phyloP scores from a whole-genome alignment of 1,284 basidiomycete genomes.

The Fomitopsis palustris region DNA sequence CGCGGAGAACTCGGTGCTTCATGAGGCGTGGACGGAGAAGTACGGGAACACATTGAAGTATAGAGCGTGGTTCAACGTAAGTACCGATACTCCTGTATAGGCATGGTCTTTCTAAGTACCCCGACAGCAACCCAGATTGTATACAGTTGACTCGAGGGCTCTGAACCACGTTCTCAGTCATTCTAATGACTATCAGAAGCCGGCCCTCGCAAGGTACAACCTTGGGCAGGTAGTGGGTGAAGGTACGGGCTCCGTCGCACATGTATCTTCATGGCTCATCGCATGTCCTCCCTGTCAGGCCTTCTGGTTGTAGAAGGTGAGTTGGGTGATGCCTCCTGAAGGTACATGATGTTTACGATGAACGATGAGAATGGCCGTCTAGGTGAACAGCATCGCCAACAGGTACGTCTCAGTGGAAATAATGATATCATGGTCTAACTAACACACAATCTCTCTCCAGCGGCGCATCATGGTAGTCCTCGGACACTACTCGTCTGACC shows the following conservation, averaged over 20 bases:
- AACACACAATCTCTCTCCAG: neutral
- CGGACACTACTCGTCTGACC: neutral
- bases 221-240: slow-evolving; percentile 39
- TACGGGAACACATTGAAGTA: slow-evolving; percentile 39
- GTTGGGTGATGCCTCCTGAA: neutral
- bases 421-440: neutral
- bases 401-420: slow-evolving; percentile 4
- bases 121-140: slow-evolving; percentile 35
- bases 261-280: neutral
- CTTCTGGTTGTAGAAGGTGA: neutral
- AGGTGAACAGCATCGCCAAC: slow-evolving; percentile 16
- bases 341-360: neutral
- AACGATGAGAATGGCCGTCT: neutral
- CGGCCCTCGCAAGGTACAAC: slow-evolving; percentile 31
- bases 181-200: slow-evolving; percentile 44
- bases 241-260: slow-evolving; percentile 25
- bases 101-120: neutral
- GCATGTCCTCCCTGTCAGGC: neutral
- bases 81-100: neutral
- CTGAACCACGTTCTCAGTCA: slow-evolving; percentile 21
- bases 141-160: slow-evolving; percentile 37
- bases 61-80: slow-evolving; percentile 2
- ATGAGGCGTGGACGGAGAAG: slow-evolving; percentile 52
- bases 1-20: slow-evolving; percentile 35
- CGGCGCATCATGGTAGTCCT: slow-evolving; percentile 12